These are phyloP conservation scores for Arabidopsis arenosa DNA, from an alignment of 345 rosid species.

Conservation along the genomic window DNA sequence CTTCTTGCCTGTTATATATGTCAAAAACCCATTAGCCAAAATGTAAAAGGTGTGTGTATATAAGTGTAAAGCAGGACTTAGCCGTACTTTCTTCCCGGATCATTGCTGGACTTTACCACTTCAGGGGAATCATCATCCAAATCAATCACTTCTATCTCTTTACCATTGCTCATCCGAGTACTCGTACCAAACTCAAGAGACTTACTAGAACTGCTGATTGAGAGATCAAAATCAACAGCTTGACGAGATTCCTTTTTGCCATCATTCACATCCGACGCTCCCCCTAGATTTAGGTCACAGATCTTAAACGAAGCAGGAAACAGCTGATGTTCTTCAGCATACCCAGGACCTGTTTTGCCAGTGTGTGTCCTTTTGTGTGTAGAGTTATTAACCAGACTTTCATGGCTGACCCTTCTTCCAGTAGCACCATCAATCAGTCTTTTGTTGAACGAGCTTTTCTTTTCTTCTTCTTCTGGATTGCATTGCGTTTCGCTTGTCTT, in stretches of 20 bases:
- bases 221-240: conserved; percentile 72
- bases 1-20: conserved; percentile 62
- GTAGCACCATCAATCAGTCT: conserved; percentile 40
- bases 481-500: conserved; percentile 45
- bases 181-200: conserved; percentile 54
- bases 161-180: conserved; percentile 56
- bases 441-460: conserved; percentile 39
- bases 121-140: conserved; percentile 74
- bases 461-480: conserved; percentile 41
- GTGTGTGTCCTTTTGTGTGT: conserved; percentile 41
- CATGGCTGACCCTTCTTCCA: conserved; percentile 36
- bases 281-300: conserved; percentile 89
- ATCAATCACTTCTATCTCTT: conserved; percentile 88
- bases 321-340: conserved; percentile 76
- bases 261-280: conserved; percentile 58
- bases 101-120: conserved; percentile 59
- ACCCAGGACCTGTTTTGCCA: conserved; percentile 48
- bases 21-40: conserved; percentile 18
- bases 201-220: conserved; percentile 68
- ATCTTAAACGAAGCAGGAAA: conserved; percentile 86
- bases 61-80: conserved; percentile 11
- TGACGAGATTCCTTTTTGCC: conserved; percentile 53
- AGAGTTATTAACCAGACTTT: conserved; percentile 43
- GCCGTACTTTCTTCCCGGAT: conserved; percentile 65
- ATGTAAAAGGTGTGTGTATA: not conserved